phyloP scores from a whole-genome alignment of 108 stramenopile genomes.

The Cylindrotheca fusiformis region DNA sequence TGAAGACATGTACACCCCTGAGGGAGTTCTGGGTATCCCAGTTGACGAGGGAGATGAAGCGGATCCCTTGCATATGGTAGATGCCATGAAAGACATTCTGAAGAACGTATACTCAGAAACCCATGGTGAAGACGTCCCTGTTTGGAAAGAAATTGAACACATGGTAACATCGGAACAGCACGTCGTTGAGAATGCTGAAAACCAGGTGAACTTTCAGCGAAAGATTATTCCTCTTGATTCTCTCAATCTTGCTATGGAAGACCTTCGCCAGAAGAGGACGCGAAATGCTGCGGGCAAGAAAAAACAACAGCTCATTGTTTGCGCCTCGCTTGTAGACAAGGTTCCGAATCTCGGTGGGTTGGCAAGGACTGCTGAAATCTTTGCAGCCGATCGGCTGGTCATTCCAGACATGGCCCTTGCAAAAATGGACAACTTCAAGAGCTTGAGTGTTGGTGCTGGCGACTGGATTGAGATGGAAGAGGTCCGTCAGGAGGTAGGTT shows the following conservation, averaged over 20 bases:
- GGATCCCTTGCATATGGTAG: conserved; percentile 63
- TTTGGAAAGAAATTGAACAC: conserved; percentile 75
- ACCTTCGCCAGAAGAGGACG: conserved; percentile 39
- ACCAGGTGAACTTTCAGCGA: conserved; percentile 73
- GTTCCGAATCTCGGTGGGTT: conserved; percentile 87
- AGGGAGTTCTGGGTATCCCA: conserved; percentile 63
- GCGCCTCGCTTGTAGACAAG: conserved; percentile 88
- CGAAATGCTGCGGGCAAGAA: conserved; percentile 73
- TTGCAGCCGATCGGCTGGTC: conserved; percentile 73
- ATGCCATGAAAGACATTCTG: conserved; percentile 67
- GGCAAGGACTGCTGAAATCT: conserved; percentile 86
- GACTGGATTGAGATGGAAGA: conserved; percentile 91
- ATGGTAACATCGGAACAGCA: conserved; percentile 13
- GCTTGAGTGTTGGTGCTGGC: conserved; percentile 76
- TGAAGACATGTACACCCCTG: conserved; percentile 60
- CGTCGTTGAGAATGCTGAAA: conserved; percentile 2
- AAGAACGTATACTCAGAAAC: conserved; percentile 68
- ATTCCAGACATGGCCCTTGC: conserved; percentile 68
- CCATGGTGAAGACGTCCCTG: conserved; percentile 63
- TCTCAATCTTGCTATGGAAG: conserved; percentile 65
- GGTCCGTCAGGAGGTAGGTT: conserved; percentile 74
- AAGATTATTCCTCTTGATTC: conserved; percentile 88
- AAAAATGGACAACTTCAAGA: conserved; percentile 87
- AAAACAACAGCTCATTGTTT: conserved; percentile 83
- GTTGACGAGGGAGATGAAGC: conserved; percentile 85